These are phyloP conservation scores for Phragmites australis DNA, from an alignment of 176 grass and related monocot species.

Conservation along the genomic window DNA sequence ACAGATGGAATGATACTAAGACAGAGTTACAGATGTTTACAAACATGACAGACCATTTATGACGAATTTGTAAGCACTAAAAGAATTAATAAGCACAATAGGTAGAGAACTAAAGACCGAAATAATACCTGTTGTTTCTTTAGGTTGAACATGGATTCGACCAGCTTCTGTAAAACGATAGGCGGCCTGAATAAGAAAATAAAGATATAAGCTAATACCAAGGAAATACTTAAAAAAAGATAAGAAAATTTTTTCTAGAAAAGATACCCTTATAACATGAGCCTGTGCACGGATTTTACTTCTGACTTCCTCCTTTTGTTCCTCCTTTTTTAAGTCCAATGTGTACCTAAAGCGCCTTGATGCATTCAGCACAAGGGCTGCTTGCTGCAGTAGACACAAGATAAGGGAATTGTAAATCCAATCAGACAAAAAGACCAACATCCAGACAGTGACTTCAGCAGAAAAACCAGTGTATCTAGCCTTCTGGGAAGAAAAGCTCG, in stretches of 20 bases:
- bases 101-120: conserved; percentile 17
- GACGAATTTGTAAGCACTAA: neutral
- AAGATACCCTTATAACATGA: conserved; percentile 72
- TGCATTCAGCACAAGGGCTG: conserved; percentile 84
- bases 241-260: neutral
- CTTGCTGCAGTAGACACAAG: conserved; percentile 54
- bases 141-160: conserved; percentile 26
- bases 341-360: conserved; percentile 94
- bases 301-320: conserved; percentile 67
- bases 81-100: neutral
- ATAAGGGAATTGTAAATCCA: neutral
- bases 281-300: conserved; percentile 87
- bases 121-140: conserved; percentile 42
- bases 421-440: neutral
- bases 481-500: neutral
- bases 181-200: conserved; percentile 62
- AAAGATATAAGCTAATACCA: conserved; percentile 19
- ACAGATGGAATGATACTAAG: conserved; percentile 19
- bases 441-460: neutral
- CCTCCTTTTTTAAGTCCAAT: conserved; percentile 81
- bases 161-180: conserved; percentile 84
- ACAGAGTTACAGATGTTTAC: neutral
- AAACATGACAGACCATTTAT: neutral
- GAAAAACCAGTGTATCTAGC: neutral
- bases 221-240: neutral